Evolutionary conservation across 2,329 filamentous ascomycete genomes (phyloP).

Genomic region (Arachnomyces sp.): DNA sequence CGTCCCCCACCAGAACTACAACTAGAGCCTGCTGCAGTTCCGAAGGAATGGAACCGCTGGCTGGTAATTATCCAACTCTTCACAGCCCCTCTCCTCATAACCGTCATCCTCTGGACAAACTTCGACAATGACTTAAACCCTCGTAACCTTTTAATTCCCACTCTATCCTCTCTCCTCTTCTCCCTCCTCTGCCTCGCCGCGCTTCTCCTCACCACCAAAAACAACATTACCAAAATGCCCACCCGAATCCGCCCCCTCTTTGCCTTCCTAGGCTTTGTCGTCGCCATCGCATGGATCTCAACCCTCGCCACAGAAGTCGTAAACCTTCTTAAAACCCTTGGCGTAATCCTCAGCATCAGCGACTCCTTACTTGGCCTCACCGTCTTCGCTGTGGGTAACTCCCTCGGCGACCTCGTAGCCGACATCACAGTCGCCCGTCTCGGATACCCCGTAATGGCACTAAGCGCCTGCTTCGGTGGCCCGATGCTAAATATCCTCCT

Average conservation of each 20-base stretch:
- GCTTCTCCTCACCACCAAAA: constrained; percentile 58
- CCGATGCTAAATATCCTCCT: constrained; percentile 96
- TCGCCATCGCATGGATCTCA: constrained; percentile 92
- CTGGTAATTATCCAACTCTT: constrained; percentile 78
- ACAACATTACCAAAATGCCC: constrained; percentile 45
- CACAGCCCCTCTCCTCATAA: constrained; percentile 75
- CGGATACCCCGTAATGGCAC: constrained; percentile 93
- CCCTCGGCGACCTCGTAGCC: constrained; percentile 84
- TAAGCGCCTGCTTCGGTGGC: constrained; percentile 92
- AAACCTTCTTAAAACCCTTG: constrained; percentile 84
- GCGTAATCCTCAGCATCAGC: constrained; percentile 84
- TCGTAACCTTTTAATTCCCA: constrained; percentile 48
- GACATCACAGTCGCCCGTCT: constrained; percentile 90
- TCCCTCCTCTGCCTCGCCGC: constrained; percentile 61
- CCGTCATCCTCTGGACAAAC: constrained; percentile 58
- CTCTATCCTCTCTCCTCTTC: constrained; percentile 58
- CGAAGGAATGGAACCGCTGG: constrained; percentile 80
- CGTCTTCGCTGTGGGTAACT: constrained; percentile 94
- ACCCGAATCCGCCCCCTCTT: constrained; percentile 70
- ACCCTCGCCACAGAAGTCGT: constrained; percentile 95
- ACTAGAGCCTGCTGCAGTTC: constrained; percentile 23
- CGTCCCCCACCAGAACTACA: constrained; percentile 27
- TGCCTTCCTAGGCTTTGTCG: constrained; percentile 83
- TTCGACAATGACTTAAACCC: constrained; percentile 51
- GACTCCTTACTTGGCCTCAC: constrained; percentile 93